Evolutionary conservation across 2,329 filamentous ascomycete species (phyloP).

Genomic region (Cryphonectria radicalis): DNA sequence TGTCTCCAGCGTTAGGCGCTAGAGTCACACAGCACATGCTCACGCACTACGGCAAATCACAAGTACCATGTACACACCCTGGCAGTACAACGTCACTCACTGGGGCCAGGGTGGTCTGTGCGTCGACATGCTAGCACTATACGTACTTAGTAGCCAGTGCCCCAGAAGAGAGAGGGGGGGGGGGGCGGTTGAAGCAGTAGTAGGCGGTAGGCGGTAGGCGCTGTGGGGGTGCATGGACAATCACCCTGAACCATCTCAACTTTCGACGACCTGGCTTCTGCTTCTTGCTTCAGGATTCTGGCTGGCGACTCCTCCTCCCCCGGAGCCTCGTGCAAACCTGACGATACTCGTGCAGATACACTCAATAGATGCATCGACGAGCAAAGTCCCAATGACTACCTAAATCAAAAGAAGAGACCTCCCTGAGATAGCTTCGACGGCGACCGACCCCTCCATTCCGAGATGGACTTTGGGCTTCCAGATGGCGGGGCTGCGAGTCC

Average conservation of each 20-base stretch:
- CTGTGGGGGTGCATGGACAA: constrained; percentile 10
- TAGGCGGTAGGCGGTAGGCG: not conserved
- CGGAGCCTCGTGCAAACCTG: not conserved
- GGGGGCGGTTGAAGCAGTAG: not conserved
- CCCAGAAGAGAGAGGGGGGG: too few species aligned
- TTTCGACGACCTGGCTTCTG: constrained; percentile 11
- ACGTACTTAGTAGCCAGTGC: not conserved
- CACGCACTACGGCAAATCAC: not conserved
- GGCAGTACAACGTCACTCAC: not conserved
- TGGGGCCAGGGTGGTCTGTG: constrained; percentile 6
- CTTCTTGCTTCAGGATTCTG: constrained; percentile 10
- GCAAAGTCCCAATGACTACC: constrained; percentile 15
- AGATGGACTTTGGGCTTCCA: constrained; percentile 64
- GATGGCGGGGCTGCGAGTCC: constrained; percentile 47
- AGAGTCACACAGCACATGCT: not conserved
- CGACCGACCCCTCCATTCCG: constrained; percentile 35
- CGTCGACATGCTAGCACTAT: not conserved
- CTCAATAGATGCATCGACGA: not conserved
- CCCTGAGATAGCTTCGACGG: constrained; percentile 19
- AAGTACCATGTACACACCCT: not conserved
- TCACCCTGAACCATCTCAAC: constrained; percentile 12
- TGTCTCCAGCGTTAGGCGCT: not conserved
- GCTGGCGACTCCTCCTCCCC: not conserved
- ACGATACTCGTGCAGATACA: not conserved
- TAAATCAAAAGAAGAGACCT: constrained; percentile 7